A percentile compares a stretch with the other conserved stretches of the same genome.
phyloP scores from a whole-genome alignment of 306 rosid genomes.

The Acacia melanoxylon region DNA sequence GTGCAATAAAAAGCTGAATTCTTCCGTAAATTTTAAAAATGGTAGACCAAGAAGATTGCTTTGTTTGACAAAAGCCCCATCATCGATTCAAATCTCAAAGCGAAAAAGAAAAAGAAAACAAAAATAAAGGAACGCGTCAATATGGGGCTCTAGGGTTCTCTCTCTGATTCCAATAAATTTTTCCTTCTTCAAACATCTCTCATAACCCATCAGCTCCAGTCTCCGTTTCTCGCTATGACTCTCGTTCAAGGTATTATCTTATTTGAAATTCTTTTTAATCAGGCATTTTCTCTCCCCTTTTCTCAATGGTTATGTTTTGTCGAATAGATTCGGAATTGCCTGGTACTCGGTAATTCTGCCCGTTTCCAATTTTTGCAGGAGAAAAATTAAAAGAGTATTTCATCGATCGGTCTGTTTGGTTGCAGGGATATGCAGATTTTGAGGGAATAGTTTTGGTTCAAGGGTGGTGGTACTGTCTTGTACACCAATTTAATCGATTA shows the following conservation, averaged over 20 bases:
- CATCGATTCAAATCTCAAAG: background rate
- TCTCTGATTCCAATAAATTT: background rate
- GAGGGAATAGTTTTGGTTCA: background rate
- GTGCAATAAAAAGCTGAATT: background rate
- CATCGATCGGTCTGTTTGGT: background rate
- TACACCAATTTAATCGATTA: background rate
- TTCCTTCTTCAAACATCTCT: constrained; percentile 22
- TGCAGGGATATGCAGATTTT: constrained; percentile 5
- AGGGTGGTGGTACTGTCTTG: background rate
- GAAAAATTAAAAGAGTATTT: background rate
- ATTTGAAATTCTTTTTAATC: background rate
- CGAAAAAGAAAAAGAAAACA: background rate
- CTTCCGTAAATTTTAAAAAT: background rate
- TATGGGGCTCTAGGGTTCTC: constrained; percentile 37
- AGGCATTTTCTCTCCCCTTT: background rate
- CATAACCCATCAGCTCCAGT: constrained; percentile 12
- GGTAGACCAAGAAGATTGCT: background rate
- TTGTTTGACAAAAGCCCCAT: background rate
- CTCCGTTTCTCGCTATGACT: background rate
- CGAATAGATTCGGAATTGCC: background rate
- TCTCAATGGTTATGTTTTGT: background rate
- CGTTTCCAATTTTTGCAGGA: background rate
- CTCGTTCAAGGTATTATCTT: background rate
- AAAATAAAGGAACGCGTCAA: constrained; percentile 1
- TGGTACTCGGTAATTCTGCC: background rate